Evolutionary conservation across 1,139 yeast species (phyloP).

Genomic region (Entelexis sorbosivorans): DNA sequence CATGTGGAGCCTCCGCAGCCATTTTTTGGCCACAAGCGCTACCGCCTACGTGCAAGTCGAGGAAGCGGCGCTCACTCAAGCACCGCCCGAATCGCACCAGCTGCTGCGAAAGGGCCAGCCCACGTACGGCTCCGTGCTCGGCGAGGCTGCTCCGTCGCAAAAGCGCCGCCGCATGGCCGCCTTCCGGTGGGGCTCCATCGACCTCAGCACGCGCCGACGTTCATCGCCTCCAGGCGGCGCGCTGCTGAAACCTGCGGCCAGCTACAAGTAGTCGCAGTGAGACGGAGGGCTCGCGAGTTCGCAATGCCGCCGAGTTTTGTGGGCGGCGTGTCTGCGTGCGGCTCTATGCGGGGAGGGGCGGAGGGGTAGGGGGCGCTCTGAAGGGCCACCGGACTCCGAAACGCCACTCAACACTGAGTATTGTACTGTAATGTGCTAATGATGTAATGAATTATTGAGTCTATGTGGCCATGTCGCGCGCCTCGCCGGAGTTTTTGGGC

Average conservation of each 20-base stretch:
- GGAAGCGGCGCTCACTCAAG: neutral
- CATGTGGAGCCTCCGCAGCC: constrained; percentile 1
- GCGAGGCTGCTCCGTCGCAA: neutral
- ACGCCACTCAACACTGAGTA: too few relatives aligned
- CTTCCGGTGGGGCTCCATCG: constrained; percentile 18
- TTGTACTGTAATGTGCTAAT: too few relatives aligned
- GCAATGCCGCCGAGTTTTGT: too few relatives aligned
- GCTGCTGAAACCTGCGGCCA: neutral
- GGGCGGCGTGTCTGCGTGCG: too few relatives aligned
- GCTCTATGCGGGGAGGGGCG: too few relatives aligned
- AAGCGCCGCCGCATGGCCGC: constrained; percentile 1
- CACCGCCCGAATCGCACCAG: constrained; percentile 3
- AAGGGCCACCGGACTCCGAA: too few relatives aligned
- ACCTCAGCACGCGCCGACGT: constrained; percentile 4
- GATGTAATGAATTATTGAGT: too few relatives aligned
- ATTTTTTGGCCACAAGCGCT: neutral
- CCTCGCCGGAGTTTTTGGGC: too few relatives aligned
- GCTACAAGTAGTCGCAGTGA: too few relatives aligned
- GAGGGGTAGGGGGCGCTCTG: too few relatives aligned
- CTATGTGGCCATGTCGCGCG: too few relatives aligned
- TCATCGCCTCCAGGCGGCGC: neutral
- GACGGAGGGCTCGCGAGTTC: too few relatives aligned
- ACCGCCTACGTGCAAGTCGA: neutral
- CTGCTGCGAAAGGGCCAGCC: neutral
- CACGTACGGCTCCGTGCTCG: constrained; percentile 6